These are phyloP conservation scores for Saccharomycopsis sp. DNA, from an alignment of 805 yeast genomes.

Conservation along the genomic window DNA sequence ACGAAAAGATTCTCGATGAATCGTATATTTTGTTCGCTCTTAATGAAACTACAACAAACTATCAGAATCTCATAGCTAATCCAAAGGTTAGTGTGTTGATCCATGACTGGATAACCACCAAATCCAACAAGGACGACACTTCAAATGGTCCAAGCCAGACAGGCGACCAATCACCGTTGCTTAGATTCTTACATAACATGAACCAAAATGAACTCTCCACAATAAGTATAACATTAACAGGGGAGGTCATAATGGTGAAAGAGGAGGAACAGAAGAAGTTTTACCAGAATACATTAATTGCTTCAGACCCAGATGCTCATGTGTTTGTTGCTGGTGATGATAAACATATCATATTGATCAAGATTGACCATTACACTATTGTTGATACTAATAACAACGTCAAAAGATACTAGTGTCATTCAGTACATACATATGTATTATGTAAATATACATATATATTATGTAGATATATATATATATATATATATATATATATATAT, in stretches of 20 bases:
- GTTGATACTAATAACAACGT: constrained; percentile 71
- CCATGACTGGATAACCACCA: constrained; percentile 84
- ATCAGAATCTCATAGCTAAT: constrained; percentile 57
- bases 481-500: too few relatives aligned
- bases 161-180: constrained; percentile 36
- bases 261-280: constrained; percentile 39
- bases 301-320: constrained; percentile 51
- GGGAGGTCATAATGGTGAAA: constrained; percentile 53
- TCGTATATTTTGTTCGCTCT: constrained; percentile 67
- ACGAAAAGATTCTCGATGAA: constrained; percentile 33
- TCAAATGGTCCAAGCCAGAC: constrained; percentile 16
- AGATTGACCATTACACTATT: constrained; percentile 62
- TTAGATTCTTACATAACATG: constrained; percentile 62
- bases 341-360: constrained; percentile 59
- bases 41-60: constrained; percentile 66
- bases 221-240: constrained; percentile 76
- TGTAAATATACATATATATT: neutral
- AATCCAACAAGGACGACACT: constrained; percentile 27
- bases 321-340: constrained; percentile 60
- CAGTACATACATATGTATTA: neutral
- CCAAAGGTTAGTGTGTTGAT: constrained; percentile 76
- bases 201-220: constrained; percentile 76
- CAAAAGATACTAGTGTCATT: constrained; percentile 23
- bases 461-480: constrained; percentile 2
- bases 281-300: constrained; percentile 51